Conservation (phyloP, 2,329 filamentous ascomycete species). For the Orbilia quercus region DNA sequence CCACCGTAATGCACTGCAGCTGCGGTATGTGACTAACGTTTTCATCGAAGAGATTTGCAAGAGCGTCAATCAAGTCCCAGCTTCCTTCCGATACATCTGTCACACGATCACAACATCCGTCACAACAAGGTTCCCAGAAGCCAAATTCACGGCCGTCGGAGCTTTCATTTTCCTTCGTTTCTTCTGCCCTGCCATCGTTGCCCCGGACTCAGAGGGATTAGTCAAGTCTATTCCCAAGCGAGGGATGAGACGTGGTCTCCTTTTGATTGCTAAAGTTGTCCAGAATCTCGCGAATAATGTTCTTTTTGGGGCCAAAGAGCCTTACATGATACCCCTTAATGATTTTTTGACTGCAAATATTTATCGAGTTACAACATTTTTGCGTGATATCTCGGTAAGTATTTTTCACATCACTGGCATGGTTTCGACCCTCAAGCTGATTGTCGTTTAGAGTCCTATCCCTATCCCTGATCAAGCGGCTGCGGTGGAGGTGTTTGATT, state of each 20-base stretch:
- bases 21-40: conserved; percentile 75
- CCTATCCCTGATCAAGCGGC: conserved; percentile 62
- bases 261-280: conserved; percentile 77
- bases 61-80: conserved; percentile 72
- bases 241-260: conserved; percentile 75
- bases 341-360: conserved; percentile 76
- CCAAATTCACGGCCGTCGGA: conserved; percentile 77
- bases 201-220: conserved; percentile 75
- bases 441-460: conserved; percentile 60
- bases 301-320: conserved; percentile 76
- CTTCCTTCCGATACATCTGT: conserved; percentile 75
- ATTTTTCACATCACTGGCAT: background rate
- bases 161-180: conserved; percentile 78
- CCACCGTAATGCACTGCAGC: conserved; percentile 74
- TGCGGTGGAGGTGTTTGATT: conserved; percentile 69
- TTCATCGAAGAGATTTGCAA: conserved; percentile 78
- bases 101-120: conserved; percentile 75
- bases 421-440: background rate
- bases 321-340: conserved; percentile 78
- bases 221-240: conserved; percentile 72
- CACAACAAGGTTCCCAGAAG: conserved; percentile 73
- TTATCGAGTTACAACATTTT: conserved; percentile 74
- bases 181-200: conserved; percentile 78
- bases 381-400: conserved; percentile 74
- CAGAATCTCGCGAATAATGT: conserved; percentile 79